These are phyloP conservation scores for Monosporascus sp. DNA, from an alignment of 2,329 filamentous ascomycete genomes.

Conservation along the genomic window DNA sequence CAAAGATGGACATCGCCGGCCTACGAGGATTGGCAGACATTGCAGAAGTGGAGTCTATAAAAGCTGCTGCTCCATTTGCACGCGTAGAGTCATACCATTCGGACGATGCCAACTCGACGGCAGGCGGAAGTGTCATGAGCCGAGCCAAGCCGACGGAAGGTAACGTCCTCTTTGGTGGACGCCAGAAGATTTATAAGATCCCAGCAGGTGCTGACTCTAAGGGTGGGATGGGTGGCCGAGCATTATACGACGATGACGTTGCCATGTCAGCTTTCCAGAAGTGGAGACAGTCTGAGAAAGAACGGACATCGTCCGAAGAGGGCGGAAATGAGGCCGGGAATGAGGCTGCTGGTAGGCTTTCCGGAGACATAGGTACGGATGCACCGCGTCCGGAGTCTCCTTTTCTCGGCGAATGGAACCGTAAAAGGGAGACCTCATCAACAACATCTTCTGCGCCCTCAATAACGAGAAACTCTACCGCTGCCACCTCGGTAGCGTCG, in stretches of 20 bases:
- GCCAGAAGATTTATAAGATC: slow-evolving; percentile 93
- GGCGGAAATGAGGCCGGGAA: slow-evolving; percentile 32
- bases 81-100: slow-evolving; percentile 62
- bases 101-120: slow-evolving; percentile 61
- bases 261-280: slow-evolving; percentile 78
- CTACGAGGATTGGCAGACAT: slow-evolving; percentile 68
- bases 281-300: slow-evolving; percentile 58
- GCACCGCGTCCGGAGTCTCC: slow-evolving; percentile 48
- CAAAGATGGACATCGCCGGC: slow-evolving; percentile 68
- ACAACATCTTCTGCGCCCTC: slow-evolving; percentile 69
- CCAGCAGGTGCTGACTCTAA: slow-evolving; percentile 42
- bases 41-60: slow-evolving; percentile 81
- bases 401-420: slow-evolving; percentile 59
- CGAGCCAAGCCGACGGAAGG: slow-evolving; percentile 79
- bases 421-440: slow-evolving; percentile 80
- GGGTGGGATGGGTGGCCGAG: slow-evolving; percentile 57
- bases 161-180: slow-evolving; percentile 88
- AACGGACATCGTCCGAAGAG: slow-evolving; percentile 39
- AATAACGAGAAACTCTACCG: slow-evolving; percentile 72
- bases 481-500: slow-evolving; percentile 83
- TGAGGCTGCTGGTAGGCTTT: slow-evolving; percentile 30
- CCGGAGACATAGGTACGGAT: slow-evolving; percentile 14
- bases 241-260: slow-evolving; percentile 84
- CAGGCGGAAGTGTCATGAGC: slow-evolving; percentile 71
- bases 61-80: slow-evolving; percentile 50